Percentiles rank a stretch among this genome's conserved stretches.
Conservation (phyloP, 495 filamentous ascomycete genomes). For the Hypoxylon rickii region DNA sequence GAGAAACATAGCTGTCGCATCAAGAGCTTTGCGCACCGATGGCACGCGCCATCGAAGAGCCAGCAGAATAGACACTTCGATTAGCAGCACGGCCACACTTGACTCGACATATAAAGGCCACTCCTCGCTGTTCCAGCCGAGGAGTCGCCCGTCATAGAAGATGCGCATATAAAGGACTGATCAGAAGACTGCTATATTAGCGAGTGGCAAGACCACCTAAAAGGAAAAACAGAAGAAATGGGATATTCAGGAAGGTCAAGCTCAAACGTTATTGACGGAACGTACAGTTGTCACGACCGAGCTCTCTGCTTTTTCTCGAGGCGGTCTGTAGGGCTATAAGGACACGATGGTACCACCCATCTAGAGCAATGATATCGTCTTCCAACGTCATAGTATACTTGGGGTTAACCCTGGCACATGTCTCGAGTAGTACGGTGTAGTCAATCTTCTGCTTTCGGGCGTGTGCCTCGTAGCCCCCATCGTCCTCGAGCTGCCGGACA, state of each 20-base stretch:
- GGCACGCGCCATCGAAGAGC: slow-evolving; percentile 13
- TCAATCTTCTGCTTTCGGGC: slow-evolving; percentile 53
- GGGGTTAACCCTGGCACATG: slow-evolving; percentile 50
- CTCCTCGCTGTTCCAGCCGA: slow-evolving; percentile 61
- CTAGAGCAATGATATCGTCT: slow-evolving; percentile 58
- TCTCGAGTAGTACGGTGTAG: slow-evolving; percentile 52
- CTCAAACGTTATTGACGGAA: not conserved
- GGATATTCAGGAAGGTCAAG: no score
- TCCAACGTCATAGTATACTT: slow-evolving; percentile 59
- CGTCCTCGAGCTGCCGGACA: slow-evolving; percentile 37
- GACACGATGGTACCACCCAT: slow-evolving; percentile 56
- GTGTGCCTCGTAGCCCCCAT: slow-evolving; percentile 33
- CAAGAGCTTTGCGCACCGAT: slow-evolving; percentile 10
- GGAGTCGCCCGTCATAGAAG: slow-evolving; percentile 59
- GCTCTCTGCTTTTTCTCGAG: slow-evolving; percentile 30
- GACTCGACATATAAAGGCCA: slow-evolving; percentile 50
- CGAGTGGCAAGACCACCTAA: no score
- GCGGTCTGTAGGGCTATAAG: slow-evolving; percentile 45
- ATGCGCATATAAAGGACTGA: slow-evolving; percentile 57
- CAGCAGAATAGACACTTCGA: slow-evolving; percentile 7
- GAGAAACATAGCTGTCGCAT: slow-evolving; percentile 16
- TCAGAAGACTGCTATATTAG: not conserved
- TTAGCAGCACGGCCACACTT: slow-evolving; percentile 35
- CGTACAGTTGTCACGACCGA: slow-evolving; percentile 39
- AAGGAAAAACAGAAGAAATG: no score